Conservation (phyloP, 176 grass and related monocot genomes). For the Chloris gayana region DNA sequence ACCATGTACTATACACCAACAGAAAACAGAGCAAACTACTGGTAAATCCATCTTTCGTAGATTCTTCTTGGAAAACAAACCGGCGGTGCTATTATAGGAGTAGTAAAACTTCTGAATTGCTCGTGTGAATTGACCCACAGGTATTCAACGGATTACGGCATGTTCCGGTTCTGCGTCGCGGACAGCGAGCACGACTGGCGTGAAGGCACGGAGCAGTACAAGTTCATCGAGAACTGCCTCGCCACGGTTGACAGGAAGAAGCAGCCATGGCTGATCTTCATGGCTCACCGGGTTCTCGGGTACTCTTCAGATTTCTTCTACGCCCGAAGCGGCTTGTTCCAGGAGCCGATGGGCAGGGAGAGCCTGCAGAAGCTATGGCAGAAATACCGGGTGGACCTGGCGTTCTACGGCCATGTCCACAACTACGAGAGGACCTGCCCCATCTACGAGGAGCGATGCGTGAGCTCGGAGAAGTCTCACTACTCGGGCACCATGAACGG, state of each 20-base stretch:
- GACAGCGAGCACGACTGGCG: conserved; percentile 92
- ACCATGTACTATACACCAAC: conserved; percentile 87
- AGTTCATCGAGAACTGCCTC: conserved; percentile 74
- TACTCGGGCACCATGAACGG: conserved; percentile 61
- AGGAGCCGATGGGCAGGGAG: conserved; percentile 68
- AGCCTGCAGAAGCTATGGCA: conserved; percentile 81
- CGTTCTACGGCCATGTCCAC: conserved; percentile 83
- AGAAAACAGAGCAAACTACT: conserved; percentile 81
- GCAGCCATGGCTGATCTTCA: conserved; percentile 88
- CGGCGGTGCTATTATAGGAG: neutral
- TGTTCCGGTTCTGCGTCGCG: conserved; percentile 89
- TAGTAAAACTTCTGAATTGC: neutral
- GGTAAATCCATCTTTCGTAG: conserved; percentile 34
- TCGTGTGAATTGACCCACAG: conserved; percentile 33
- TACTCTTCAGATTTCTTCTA: conserved; percentile 73
- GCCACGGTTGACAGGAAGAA: conserved; percentile 75
- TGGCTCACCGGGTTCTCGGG: conserved; percentile 80
- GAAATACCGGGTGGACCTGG: conserved; percentile 71
- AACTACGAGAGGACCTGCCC: conserved; percentile 93
- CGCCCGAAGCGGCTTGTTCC: conserved; percentile 44
- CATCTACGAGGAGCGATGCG: conserved; percentile 67
- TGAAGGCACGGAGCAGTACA: conserved; percentile 81
- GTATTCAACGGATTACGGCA: conserved; percentile 83
- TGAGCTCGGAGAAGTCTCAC: conserved; percentile 47
- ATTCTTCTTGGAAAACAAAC: neutral